These are phyloP conservation scores for Arxiozyma bovina DNA, from an alignment of 1,139 yeast species.

Conservation along the genomic window DNA sequence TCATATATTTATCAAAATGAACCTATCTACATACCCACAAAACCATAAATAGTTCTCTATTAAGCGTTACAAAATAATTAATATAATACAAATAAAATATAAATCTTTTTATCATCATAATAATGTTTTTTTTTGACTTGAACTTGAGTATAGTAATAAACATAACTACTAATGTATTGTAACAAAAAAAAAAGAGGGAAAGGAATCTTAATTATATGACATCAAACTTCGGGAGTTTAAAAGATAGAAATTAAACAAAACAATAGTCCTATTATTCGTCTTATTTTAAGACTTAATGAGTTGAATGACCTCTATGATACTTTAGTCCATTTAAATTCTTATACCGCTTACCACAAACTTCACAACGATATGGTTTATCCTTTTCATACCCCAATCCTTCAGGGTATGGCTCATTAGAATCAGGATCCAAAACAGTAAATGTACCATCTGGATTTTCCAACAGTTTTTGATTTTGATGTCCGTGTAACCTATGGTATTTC, in stretches of 20 bases:
- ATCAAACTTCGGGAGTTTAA: background rate
- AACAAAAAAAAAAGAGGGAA: too few species aligned
- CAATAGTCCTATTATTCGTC: background rate
- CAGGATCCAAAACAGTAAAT: conserved; percentile 85
- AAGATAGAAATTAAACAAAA: background rate
- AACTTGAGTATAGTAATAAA: background rate
- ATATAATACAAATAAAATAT: background rate
- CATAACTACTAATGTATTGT: background rate
- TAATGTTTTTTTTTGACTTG: background rate
- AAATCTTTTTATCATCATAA: background rate
- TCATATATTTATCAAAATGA: background rate
- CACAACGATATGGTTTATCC: conserved; percentile 97
- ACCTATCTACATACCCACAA: background rate
- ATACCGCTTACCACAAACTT: conserved; percentile 94
- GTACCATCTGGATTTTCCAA: conserved; percentile 92
- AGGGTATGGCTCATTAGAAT: conserved; percentile 80
- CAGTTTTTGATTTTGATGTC: conserved; percentile 91
- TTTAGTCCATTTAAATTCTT: conserved; percentile 93
- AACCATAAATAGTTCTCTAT: background rate
- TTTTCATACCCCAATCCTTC: conserved; percentile 92
- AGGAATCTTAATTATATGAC: background rate
- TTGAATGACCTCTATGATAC: conserved; percentile 95
- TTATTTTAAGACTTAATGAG: conserved; percentile 46
- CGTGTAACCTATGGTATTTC: conserved; percentile 91
- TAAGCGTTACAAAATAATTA: too few species aligned